Evolutionary conservation across 140 eudicot species (phyloP).

Genomic region (Anethum foeniculum): DNA sequence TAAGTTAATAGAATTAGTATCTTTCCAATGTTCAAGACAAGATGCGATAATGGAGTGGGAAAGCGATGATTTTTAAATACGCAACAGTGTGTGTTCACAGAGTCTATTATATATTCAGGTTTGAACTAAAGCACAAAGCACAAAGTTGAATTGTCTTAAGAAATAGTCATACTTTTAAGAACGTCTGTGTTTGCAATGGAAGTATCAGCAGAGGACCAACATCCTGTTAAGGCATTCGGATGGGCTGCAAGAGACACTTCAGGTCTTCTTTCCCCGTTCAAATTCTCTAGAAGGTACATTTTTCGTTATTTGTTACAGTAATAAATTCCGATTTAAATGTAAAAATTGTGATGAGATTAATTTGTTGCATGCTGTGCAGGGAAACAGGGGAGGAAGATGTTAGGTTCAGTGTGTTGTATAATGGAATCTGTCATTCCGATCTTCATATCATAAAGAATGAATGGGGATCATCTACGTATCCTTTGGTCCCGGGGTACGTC

Average conservation of each 20-base stretch:
- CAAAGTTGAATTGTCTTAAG: too few species aligned
- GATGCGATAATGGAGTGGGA: too few species aligned
- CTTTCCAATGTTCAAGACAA: too few species aligned
- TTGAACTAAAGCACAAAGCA: too few species aligned
- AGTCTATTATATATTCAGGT: too few species aligned
- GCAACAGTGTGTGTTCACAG: too few species aligned
- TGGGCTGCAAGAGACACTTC: slow-evolving; percentile 16
- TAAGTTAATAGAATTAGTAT: too few species aligned
- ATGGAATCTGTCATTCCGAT: slow-evolving; percentile 17
- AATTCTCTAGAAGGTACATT: slow-evolving; percentile 13
- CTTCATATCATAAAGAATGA: slow-evolving; percentile 14
- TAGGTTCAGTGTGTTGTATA: slow-evolving; percentile 14
- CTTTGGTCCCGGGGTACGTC: slow-evolving; percentile 11
- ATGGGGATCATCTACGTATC: slow-evolving; percentile 11
- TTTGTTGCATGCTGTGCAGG: slow-evolving; percentile 7
- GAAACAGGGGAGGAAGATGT: slow-evolving; percentile 14
- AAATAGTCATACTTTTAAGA: too few species aligned
- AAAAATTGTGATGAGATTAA: not conserved
- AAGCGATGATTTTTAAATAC: too few species aligned
- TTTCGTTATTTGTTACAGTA: too few species aligned
- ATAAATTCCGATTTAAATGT: not conserved
- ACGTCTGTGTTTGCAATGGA: not conserved
- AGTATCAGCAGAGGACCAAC: slow-evolving; percentile 1
- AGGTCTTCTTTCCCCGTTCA: slow-evolving; percentile 13
- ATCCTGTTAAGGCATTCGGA: slow-evolving; percentile 19